phyloP scores from a whole-genome alignment of 768 basidiomycete genomes.

The Agaricus blazei region DNA sequence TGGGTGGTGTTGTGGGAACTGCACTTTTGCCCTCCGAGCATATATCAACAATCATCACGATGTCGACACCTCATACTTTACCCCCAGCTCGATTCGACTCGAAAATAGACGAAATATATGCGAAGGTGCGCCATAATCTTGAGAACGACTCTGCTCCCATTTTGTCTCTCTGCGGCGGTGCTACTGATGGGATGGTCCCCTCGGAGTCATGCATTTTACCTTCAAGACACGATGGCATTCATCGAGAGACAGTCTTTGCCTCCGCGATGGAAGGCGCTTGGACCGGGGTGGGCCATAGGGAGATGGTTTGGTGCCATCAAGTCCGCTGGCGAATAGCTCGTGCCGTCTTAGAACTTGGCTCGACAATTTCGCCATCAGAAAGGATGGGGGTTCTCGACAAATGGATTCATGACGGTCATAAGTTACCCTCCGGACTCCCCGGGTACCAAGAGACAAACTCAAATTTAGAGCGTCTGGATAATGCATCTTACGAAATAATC shows the following conservation, averaged over 20 bases:
- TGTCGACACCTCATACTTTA: constrained; percentile 89
- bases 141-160: constrained; percentile 53
- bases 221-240: constrained; percentile 20
- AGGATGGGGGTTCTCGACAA: constrained; percentile 42
- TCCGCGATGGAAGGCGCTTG: constrained; percentile 87
- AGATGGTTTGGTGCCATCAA: constrained; percentile 99
- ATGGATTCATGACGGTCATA: constrained; percentile 67
- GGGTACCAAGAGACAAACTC: not conserved
- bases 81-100: constrained; percentile 87
- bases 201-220: constrained; percentile 83
- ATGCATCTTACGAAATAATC: constrained; percentile 31
- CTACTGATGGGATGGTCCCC: constrained; percentile 86
- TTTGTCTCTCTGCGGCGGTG: constrained; percentile 86
- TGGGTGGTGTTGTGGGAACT: constrained; percentile 92
- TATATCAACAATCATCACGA: constrained; percentile 83
- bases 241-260: constrained; percentile 71
- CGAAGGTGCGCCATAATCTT: constrained; percentile 35
- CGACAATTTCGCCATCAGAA: constrained; percentile 17
- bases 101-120: constrained; percentile 73
- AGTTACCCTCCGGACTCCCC: constrained; percentile 27
- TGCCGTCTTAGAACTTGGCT: constrained; percentile 64
- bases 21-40: constrained; percentile 64
- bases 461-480: constrained; percentile 16
- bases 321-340: constrained; percentile 86
- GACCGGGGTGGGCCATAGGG: constrained; percentile 93